Evolutionary conservation across 2,329 filamentous ascomycete species (phyloP).

Genomic region (Colletotrichum tropicicola): DNA sequence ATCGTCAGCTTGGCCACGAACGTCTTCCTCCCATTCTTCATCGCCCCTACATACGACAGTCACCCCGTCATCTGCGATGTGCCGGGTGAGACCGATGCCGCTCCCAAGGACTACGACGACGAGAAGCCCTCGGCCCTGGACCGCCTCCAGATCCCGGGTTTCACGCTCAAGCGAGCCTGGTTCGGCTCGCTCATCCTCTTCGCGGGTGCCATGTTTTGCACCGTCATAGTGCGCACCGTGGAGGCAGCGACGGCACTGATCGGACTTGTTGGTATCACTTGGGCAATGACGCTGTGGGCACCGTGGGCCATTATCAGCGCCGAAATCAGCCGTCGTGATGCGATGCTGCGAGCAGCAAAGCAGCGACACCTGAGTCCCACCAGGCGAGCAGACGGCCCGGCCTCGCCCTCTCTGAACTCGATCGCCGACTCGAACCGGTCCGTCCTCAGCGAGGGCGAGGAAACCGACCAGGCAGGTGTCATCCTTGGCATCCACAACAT

Average conservation of each 20-base stretch:
- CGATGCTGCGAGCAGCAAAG: constrained; percentile 53
- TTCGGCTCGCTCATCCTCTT: constrained; percentile 87
- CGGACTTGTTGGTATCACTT: constrained; percentile 85
- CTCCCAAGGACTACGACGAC: constrained; percentile 41
- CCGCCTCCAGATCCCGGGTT: constrained; percentile 77
- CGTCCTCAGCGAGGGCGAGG: constrained; percentile 56
- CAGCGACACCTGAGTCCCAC: constrained; percentile 33
- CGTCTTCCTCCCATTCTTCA: constrained; percentile 84
- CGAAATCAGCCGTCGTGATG: constrained; percentile 86
- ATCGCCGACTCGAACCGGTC: constrained; percentile 21
- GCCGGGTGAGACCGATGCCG: constrained; percentile 41
- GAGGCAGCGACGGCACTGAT: constrained; percentile 79
- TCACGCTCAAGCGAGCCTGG: constrained; percentile 92
- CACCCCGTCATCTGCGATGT: constrained; percentile 42
- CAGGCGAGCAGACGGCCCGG: constrained; percentile 15
- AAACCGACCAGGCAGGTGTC: constrained; percentile 83
- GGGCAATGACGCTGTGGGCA: constrained; percentile 93
- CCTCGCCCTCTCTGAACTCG: constrained; percentile 20
- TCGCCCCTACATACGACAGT: constrained; percentile 79
- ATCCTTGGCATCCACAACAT: constrained; percentile 97
- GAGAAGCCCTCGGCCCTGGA: constrained; percentile 59
- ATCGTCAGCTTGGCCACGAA: constrained; percentile 85
- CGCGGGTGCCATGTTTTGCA: constrained; percentile 81
- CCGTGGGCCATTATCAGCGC: constrained; percentile 95
- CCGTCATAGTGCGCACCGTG: constrained; percentile 79